A percentile compares a stretch with the other conserved stretches of the same genome.
These are phyloP conservation scores for Chrysoporthe deuterocubensis DNA, from an alignment of 2,329 filamentous ascomycete species.

Conservation along the genomic window DNA sequence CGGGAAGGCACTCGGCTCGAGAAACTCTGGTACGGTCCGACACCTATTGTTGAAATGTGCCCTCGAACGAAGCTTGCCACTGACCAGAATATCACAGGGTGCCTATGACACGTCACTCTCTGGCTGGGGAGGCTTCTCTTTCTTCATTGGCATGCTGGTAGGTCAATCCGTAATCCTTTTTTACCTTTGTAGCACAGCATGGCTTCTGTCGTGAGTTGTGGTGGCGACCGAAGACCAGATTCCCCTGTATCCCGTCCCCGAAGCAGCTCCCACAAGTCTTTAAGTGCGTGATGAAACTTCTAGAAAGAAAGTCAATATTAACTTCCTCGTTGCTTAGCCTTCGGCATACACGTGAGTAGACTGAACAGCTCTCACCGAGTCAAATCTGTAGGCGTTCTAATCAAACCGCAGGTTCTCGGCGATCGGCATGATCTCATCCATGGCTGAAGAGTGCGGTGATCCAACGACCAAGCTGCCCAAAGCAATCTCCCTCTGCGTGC, in stretches of 20 bases:
- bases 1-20: conserved; percentile 54
- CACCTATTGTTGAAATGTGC: not conserved
- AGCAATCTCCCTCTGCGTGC: conserved; percentile 55
- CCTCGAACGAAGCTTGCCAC: not conserved
- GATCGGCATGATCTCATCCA: conserved; percentile 65
- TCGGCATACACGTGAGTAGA: conserved; percentile 53
- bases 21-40: conserved; percentile 47
- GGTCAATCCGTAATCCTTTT: not conserved
- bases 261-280: too few relatives aligned
- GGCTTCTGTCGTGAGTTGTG: too few relatives aligned
- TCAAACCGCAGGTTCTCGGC: conserved; percentile 51
- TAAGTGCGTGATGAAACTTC: not conserved
- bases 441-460: conserved; percentile 63
- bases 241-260: too few relatives aligned
- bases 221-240: too few relatives aligned
- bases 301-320: not conserved
- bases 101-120: conserved; percentile 60
- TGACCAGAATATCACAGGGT: conserved; percentile 35
- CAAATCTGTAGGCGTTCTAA: not conserved
- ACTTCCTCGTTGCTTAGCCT: conserved; percentile 37
- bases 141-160: conserved; percentile 62
- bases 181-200: too few relatives aligned
- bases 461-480: conserved; percentile 56
- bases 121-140: conserved; percentile 63
- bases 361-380: too few relatives aligned